Percentiles rank a stretch among this genome's conserved stretches.
Conservation (phyloP, 305 asterid species). For the Fraxinus platypoda region DNA sequence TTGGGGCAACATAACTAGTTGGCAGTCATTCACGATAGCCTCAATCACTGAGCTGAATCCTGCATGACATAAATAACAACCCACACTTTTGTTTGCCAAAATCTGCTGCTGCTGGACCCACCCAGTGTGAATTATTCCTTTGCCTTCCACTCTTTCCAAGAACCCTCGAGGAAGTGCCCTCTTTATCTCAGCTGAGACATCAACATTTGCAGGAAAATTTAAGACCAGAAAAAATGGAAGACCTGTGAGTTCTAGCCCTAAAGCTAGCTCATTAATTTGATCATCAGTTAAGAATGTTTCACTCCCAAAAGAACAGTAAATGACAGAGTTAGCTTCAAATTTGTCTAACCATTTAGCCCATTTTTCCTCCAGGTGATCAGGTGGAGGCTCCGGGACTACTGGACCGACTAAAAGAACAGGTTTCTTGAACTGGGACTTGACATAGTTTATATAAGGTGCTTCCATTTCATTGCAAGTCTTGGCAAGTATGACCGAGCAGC, state of each 20-base stretch:
- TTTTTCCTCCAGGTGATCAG: conserved; percentile 32
- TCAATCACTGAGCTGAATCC: conserved; percentile 57
- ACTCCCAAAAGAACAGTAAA: conserved; percentile 58
- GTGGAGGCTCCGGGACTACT: conserved; percentile 33
- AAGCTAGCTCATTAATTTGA: conserved; percentile 39
- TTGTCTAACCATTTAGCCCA: conserved; percentile 37
- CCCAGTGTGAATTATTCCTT: conserved; percentile 42
- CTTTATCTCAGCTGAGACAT: conserved; percentile 26
- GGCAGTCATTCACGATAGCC: conserved; percentile 44
- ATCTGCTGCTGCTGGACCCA: conserved; percentile 69
- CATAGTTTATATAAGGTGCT: conserved; percentile 39
- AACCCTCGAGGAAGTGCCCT: conserved; percentile 49
- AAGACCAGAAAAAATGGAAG: conserved; percentile 46
- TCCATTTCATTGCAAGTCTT: conserved; percentile 56
- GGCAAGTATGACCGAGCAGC: conserved; percentile 41
- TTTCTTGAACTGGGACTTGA: conserved; percentile 42
- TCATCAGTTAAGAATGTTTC: conserved; percentile 44
- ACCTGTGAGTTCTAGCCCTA: conserved; percentile 50
- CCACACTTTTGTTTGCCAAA: conserved; percentile 44
- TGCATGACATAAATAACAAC: conserved; percentile 48
- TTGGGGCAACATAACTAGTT: conserved; percentile 42
- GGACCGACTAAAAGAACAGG: conserved; percentile 49
- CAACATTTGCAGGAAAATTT: conserved; percentile 33
- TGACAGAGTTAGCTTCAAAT: conserved; percentile 32
- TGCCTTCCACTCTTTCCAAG: conserved; percentile 32